Evolutionary conservation across 495 filamentous ascomycete genomes (phyloP), one percentile per base, ranked within the genome.

Genomic region (Cryomyces minteri): DNA sequence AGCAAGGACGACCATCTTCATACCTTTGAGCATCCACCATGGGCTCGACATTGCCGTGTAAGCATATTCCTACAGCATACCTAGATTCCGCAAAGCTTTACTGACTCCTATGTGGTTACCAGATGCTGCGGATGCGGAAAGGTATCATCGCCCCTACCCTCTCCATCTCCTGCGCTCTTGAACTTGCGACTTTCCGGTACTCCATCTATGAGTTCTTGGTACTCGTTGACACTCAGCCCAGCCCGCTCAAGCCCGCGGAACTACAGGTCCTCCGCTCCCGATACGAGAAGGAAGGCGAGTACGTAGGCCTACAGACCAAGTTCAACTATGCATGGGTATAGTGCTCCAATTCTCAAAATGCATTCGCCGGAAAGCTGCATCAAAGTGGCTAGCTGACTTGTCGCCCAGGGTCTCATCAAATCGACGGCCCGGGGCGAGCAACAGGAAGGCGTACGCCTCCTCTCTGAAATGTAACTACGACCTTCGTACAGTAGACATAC

Each of bases 311-410:
- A 30, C 90, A 98, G 62, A 98, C 90, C 40, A 96, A 95, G 62
- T 98, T 98, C 75, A 98, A 98, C 75, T 96, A 84, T 61, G 88
- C 92, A 56, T 98, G 90, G 90, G 86, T 92, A 68, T 38, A 70
- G 41, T 47, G 18, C 18, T 25, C n/a, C 12, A n/a, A 14, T 30
- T 11, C 31, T 11, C 32, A 34, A 36, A 34, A 10, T 28, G 5
- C 41, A 31, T 31, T 6, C 29, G 18, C 25, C 31, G n/a, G 25
- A 41, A n/a, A 6, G 5, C 28, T 4, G 28, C 41, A 33, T 46
- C 29, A 6, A 8, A 47, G 4, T 25, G 4, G 11, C 5, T 10
- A 5, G 31, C 30, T 25, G 18, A 25, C 18, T 25, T 25, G 18
- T n/a, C 18, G 25, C 32, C 29, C 48, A 94, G 86, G 90, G 90